Conservation (phyloP, 176 grass and related monocot species). For the Oryza meridionalis region DNA sequence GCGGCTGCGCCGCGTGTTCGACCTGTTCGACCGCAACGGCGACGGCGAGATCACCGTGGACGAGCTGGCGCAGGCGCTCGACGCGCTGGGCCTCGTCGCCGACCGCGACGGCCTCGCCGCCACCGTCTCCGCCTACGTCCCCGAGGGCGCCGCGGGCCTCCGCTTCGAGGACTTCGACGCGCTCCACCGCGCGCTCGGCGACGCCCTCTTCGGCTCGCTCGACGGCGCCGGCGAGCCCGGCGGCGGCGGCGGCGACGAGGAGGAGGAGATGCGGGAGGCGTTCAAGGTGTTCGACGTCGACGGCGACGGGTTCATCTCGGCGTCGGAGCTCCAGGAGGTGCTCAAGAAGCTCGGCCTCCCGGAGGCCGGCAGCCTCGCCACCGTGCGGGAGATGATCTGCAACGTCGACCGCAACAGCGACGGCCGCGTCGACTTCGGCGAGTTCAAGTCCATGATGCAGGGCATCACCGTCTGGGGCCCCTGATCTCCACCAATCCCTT, state of each 20-base stretch:
- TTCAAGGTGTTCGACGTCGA: slow-evolving; percentile 83
- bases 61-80: slow-evolving; percentile 46
- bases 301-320: slow-evolving; percentile 77
- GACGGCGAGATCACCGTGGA: slow-evolving; percentile 51
- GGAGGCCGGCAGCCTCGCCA: slow-evolving; percentile 60
- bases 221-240: not conserved
- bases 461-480: slow-evolving; percentile 54
- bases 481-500: not conserved
- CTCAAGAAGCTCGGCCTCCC: slow-evolving; percentile 64
- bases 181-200: slow-evolving; percentile 46
- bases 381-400: slow-evolving; percentile 69
- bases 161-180: slow-evolving; percentile 50
- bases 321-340: slow-evolving; percentile 65
- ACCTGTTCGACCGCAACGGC: slow-evolving; percentile 56
- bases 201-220: slow-evolving; percentile 36
- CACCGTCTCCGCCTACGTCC: slow-evolving; percentile 37
- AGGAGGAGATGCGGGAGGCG: slow-evolving; percentile 70
- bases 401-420: slow-evolving; percentile 69
- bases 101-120: slow-evolving; percentile 24
- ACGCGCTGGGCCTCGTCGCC: slow-evolving; percentile 45
- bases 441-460: slow-evolving; percentile 74
- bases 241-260: not conserved
- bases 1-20: slow-evolving; percentile 50
- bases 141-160: slow-evolving; percentile 32
- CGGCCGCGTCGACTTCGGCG: slow-evolving; percentile 56